Base-by-base conservation (phyloP, 352 stramenopile genomes). In the Phytophthora pluvialis region DNA sequence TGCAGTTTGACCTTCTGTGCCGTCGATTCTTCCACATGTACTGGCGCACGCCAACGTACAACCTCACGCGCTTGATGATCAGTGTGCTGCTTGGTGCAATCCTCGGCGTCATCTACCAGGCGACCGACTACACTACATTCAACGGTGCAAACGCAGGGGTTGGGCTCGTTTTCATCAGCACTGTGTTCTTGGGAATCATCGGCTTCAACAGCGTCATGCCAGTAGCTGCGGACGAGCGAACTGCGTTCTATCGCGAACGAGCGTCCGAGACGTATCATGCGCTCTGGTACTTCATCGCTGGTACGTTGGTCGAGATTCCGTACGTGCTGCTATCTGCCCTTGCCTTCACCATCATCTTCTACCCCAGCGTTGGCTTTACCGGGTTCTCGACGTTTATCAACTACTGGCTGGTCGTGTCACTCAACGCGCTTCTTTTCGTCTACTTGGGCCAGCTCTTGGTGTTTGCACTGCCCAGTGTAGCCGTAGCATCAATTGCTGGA, bases 211-310 rank as follows among this genome's bases (percentile, higher is more conserved):
- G 70, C 10, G 81, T 94, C 18, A 75, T 97, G 43, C 78, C 88
- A 10, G 71, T 97, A 3, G 82, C 93, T 21, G 73, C 88, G 47
- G 80, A 84, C 9, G 89, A 98, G 51, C 79, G 94, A 35, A 91
- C 93, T 21, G 86, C 93, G 13, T 56, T 96, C 68, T 98, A 98
- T 78, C 79, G 93, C 6, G 94, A 98, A 67, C 90, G 95, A 26
- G 83, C 88, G 13, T 83, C 90, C 15, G 67, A 94, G 64, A 98
- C 96, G 60, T 99, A 99, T 64, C 81, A 89, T 44, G 70, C 87
- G 28, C 59, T 84, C 2, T 88, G 90, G 64, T 95, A 98, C 60
- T 86, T 85, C 25, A 61, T 97, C 8, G 83, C 87, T 3, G 86
- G 83, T 33, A 93, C 79, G 7, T 26, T 98, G 35, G 77, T 81